Conservation (phyloP, 257 asterid species). For the Gentiana straminea region DNA sequence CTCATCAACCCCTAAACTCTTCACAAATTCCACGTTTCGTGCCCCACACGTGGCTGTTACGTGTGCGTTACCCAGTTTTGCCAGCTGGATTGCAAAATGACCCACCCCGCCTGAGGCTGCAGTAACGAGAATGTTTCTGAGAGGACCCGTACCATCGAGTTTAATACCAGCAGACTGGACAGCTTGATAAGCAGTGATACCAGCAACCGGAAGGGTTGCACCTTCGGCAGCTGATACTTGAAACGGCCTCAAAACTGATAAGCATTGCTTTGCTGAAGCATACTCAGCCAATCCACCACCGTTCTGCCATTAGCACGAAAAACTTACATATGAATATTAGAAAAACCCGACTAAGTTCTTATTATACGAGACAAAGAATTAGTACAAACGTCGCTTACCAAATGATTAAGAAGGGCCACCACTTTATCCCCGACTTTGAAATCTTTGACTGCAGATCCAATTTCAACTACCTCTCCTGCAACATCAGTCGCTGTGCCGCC, state of each 20-base stretch:
- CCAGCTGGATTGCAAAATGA: slow-evolving; percentile 58
- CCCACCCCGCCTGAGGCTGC: slow-evolving; percentile 75
- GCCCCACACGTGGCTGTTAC: slow-evolving; percentile 65
- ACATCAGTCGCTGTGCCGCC: slow-evolving; percentile 12
- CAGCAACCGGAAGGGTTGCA: too few relatives aligned
- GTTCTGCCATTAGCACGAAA: not conserved
- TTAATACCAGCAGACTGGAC: slow-evolving; percentile 39
- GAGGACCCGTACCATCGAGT: slow-evolving; percentile 43
- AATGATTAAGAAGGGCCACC: slow-evolving; percentile 3
- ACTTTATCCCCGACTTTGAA: slow-evolving; percentile 18
- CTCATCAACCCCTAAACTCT: slow-evolving; percentile 63
- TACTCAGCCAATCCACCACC: slow-evolving; percentile 44
- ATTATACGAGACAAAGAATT: not conserved
- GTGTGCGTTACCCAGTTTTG: slow-evolving; percentile 50
- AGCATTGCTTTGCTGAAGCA: too few relatives aligned
- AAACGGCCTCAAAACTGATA: too few relatives aligned
- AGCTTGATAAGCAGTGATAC: slow-evolving; percentile 39
- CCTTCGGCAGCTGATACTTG: too few relatives aligned
- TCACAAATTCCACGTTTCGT: slow-evolving; percentile 41
- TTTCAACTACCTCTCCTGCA: slow-evolving; percentile 17
- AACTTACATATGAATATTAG: not conserved
- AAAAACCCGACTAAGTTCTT: too few relatives aligned
- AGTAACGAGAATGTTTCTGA: slow-evolving; percentile 42
- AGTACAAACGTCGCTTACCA: not conserved
- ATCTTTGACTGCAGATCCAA: slow-evolving; percentile 13